Evolutionary conservation across 257 asterid species (phyloP), one percentile per base, ranked within the genome.

Genomic region (Solanum chilense): DNA sequence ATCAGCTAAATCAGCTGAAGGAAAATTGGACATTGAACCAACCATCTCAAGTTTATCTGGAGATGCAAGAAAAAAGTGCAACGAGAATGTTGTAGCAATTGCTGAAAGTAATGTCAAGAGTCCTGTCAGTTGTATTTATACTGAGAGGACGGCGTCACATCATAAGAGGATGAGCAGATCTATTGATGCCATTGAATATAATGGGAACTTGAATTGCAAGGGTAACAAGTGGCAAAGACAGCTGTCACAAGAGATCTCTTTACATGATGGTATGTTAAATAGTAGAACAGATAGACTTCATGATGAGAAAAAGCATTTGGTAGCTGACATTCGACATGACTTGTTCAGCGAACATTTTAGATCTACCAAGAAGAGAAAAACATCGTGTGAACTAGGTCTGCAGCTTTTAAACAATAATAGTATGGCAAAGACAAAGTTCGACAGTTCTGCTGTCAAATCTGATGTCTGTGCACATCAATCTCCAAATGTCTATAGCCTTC

Each of bases 1-100:
- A 86, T 93, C 99, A 84, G 91, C 94, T 90, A 92, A 92, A 89
- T 87, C 88, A 74, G 92, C 95, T 85, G 95, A 92, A 88, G 95
- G 91, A 82, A 62, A 88, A 85, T 91, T 94, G 90, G 90, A 90
- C 90, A 84, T 81, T 62, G 88, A 86, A 86, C 92, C 90, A 27
- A 86, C 87, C 88, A 21, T 87, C 14, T 86, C 91, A 47, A 87
- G 89, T 88, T 90, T 93, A 87, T 87, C 92, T 87, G 93, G 89
- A 66, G 90, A 88, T 88, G 37, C 85, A 83, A 90, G 86, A 83
- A 87, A 86, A 68, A 90, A 89, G 71, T 77, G 42, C 91, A 84
- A 89, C 85, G 92, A 88, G 82, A 90, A 84, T 80, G 86, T 86
- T 86, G 94, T 87, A 81, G 90, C 84, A 52, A 88, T 82, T 82